Evolutionary conservation across 2,329 filamentous ascomycete species (phyloP).

Genomic region (Verticillium albo-atrum): DNA sequence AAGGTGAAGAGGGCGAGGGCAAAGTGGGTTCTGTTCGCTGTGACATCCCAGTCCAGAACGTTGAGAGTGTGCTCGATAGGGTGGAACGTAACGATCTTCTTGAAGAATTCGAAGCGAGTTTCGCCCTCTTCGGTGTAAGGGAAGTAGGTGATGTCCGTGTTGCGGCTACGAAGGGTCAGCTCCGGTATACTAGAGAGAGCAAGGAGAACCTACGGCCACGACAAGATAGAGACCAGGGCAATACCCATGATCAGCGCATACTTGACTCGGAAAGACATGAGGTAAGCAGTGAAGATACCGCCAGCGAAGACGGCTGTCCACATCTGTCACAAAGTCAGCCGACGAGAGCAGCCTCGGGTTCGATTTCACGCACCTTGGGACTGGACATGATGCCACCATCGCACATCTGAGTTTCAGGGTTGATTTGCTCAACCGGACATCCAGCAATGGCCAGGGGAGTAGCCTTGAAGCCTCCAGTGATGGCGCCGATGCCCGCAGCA

Average conservation of each 20-base stretch:
- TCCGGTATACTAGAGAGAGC: background rate
- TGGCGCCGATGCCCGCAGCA: conserved; percentile 74
- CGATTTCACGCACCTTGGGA: conserved; percentile 50
- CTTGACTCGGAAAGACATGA: conserved; percentile 76
- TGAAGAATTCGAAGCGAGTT: conserved; percentile 66
- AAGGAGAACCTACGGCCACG: conserved; percentile 58
- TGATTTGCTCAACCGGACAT: conserved; percentile 55
- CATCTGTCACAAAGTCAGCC: conserved; percentile 40
- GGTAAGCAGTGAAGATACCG: conserved; percentile 71
- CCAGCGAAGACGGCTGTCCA: conserved; percentile 85
- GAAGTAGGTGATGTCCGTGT: conserved; percentile 69
- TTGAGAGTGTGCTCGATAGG: conserved; percentile 61
- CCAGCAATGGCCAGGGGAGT: conserved; percentile 76
- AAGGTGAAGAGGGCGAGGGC: conserved; percentile 71
- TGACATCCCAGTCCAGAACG: conserved; percentile 63
- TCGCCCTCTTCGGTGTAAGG: conserved; percentile 62
- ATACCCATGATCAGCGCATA: conserved; percentile 73
- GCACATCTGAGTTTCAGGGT: conserved; percentile 44
- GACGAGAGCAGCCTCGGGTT: background rate
- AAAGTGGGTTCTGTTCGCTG: conserved; percentile 54
- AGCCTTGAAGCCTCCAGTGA: conserved; percentile 60
- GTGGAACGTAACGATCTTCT: conserved; percentile 66
- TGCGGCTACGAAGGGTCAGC: conserved; percentile 38
- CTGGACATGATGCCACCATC: conserved; percentile 66
- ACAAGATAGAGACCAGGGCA: conserved; percentile 65